These are phyloP conservation scores for Alternaria alternata DNA, from an alignment of 2,329 filamentous ascomycete genomes.

Conservation along the genomic window DNA sequence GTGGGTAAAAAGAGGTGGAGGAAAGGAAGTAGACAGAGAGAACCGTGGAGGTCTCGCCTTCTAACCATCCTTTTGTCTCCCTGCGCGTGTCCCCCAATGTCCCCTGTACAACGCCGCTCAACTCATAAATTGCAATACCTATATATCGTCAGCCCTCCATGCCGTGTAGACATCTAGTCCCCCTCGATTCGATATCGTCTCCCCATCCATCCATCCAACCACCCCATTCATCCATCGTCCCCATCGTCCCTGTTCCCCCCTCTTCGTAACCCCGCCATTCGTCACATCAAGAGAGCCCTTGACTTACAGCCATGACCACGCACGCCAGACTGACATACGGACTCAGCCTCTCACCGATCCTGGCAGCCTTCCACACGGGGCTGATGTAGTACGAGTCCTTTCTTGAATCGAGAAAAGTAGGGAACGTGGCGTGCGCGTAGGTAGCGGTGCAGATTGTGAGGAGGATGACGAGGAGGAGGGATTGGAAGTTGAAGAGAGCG, in stretches of 20 bases:
- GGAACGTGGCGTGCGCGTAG: conserved; percentile 90
- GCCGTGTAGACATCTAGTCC: not conserved
- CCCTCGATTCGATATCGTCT: no score
- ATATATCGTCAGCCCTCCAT: not conserved
- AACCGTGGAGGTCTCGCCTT: no score
- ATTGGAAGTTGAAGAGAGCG: conserved; percentile 98
- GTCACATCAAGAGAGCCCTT: not conserved
- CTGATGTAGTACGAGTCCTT: conserved; percentile 83
- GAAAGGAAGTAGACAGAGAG: no score
- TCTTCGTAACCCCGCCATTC: not conserved
- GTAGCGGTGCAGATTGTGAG: conserved; percentile 95
- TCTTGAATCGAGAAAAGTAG: conserved; percentile 88
- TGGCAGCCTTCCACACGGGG: conserved; percentile 94
- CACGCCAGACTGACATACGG: conserved; percentile 96
- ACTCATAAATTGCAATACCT: conserved; percentile 44
- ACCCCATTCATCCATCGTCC: not conserved
- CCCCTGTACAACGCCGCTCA: not conserved
- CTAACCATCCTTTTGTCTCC: not conserved
- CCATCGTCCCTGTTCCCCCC: not conserved
- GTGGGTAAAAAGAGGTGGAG: no score
- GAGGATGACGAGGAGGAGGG: conserved; percentile 90
- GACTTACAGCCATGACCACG: conserved; percentile 83
- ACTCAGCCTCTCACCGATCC: conserved; percentile 90
- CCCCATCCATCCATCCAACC: no score
- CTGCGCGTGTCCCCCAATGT: not conserved